These are phyloP conservation scores for Acorus gramineus DNA, from an alignment of 106 monocot genomes.

Conservation along the genomic window DNA sequence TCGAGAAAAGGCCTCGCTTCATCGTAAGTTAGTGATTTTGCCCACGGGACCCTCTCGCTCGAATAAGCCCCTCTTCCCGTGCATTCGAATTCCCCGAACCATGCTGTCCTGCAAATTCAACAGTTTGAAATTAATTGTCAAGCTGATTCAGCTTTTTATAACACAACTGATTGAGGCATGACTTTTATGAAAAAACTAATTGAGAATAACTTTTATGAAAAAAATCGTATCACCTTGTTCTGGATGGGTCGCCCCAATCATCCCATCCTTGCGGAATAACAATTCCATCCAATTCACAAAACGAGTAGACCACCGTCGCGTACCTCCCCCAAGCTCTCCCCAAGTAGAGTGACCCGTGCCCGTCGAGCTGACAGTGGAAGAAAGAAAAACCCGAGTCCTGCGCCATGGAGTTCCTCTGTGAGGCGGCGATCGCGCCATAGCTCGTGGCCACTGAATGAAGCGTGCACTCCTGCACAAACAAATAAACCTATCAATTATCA, in stretches of 20 bases:
- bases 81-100: constrained; percentile 74
- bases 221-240: constrained; percentile 31
- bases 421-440: constrained; percentile 77
- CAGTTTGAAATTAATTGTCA: too few species aligned
- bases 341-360: constrained; percentile 54
- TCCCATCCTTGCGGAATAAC: constrained; percentile 72
- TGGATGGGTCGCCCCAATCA: constrained; percentile 83
- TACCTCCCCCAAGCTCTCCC: constrained; percentile 89
- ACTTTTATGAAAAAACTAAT: neutral
- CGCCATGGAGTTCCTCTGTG: constrained; percentile 48
- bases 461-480: constrained; percentile 36
- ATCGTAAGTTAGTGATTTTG: constrained; percentile 46
- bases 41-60: constrained; percentile 52
- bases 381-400: constrained; percentile 79
- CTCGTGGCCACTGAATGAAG: constrained; percentile 43
- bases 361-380: constrained; percentile 41
- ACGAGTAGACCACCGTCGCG: constrained; percentile 67
- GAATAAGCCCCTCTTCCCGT: constrained; percentile 44
- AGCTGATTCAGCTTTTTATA: too few species aligned
- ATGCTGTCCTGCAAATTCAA: constrained; percentile 40
- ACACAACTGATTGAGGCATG: too few species aligned
- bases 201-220: neutral
- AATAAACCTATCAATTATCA: too few species aligned
- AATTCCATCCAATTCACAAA: constrained; percentile 43
- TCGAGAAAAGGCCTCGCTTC: constrained; percentile 58